Evolutionary conservation across 2,329 filamentous ascomycete species (phyloP).

Genomic region (Akanthomyces dipterigenus): DNA sequence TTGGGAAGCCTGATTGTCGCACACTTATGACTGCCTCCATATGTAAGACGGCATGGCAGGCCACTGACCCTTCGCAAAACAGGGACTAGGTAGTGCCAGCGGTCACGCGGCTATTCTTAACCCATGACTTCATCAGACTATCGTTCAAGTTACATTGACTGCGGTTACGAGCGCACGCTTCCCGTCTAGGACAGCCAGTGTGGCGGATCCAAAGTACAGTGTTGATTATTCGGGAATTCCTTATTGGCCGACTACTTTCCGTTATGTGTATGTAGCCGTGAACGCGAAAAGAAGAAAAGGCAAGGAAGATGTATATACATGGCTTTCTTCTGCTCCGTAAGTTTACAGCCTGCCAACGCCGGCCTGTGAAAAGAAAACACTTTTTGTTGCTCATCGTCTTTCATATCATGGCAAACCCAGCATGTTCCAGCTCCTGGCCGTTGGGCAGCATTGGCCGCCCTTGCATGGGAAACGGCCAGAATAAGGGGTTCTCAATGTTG

Average conservation of each 20-base stretch:
- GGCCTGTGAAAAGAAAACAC: background rate
- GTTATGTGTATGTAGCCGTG: background rate
- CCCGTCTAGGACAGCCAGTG: no score
- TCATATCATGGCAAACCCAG: slow-evolving; percentile 39
- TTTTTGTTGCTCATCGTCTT: background rate
- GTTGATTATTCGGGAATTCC: no score
- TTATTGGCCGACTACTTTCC: background rate
- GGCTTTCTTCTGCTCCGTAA: background rate
- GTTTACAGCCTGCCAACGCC: background rate
- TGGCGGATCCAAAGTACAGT: no score
- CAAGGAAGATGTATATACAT: background rate
- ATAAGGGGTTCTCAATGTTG: slow-evolving; percentile 45
- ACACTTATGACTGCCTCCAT: no score
- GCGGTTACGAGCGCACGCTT: no score
- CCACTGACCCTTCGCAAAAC: no score
- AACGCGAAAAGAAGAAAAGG: background rate
- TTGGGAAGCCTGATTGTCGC: no score
- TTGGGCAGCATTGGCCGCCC: slow-evolving; percentile 47
- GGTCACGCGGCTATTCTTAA: no score
- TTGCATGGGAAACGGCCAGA: slow-evolving; percentile 57
- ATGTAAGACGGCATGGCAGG: no score
- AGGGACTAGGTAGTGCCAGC: no score
- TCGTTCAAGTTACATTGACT: no score
- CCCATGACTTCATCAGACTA: no score
- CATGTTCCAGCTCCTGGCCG: slow-evolving; percentile 40